Evolutionary conservation across 163 green algal species (phyloP), one percentile per base, ranked within the genome.

Genomic region (Coccomyxa subellipsoidea): DNA sequence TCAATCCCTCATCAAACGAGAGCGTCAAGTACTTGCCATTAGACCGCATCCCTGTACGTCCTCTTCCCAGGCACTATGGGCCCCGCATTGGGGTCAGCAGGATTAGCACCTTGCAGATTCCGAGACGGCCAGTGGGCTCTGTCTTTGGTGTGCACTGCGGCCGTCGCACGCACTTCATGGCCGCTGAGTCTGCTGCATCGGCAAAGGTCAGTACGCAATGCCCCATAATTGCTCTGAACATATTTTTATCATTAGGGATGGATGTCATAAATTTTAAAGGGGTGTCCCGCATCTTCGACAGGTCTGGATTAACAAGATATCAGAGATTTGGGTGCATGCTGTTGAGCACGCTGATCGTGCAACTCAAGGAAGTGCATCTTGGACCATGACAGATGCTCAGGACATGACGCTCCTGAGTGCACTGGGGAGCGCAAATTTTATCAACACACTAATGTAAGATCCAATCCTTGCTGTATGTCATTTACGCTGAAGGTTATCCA

Each of bases 131-230:
- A 34, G 21, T 35, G 66, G 8, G 66, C 66, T 84, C 83, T 69
- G 81, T 86, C 35, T 87, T 89, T 75, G 87, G 80, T n/a, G 78
- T 89, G 35, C 83, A 85, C 0, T 89, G 83, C 80, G 86, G 86
- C 66, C 71, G 53, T 39, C 81, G 86, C 54, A 86, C 84, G 2
- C 84, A 87, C 75, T 80, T 85, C 76, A 82, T 85, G 54, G 79
- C 84, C 9, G 83, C 86, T 18, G 31, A 54, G 27, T 84, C 75
- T 10, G 66, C 84, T 27, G 76, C 59, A 23, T 79, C 82, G 7
- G 84, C 86, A 36, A 59, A 85, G 82, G 85, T 85, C 15, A 70
- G 38, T 66, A 15, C 25, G 15, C 31, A 47, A 10, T 23, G n/a
- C 31, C 34, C 0, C 37, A 80, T 7, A 25, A 23, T 59, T 78